Conservation (phyloP, 2,329 filamentous ascomycete genomes). For the Zasmidium citrigriseum region DNA sequence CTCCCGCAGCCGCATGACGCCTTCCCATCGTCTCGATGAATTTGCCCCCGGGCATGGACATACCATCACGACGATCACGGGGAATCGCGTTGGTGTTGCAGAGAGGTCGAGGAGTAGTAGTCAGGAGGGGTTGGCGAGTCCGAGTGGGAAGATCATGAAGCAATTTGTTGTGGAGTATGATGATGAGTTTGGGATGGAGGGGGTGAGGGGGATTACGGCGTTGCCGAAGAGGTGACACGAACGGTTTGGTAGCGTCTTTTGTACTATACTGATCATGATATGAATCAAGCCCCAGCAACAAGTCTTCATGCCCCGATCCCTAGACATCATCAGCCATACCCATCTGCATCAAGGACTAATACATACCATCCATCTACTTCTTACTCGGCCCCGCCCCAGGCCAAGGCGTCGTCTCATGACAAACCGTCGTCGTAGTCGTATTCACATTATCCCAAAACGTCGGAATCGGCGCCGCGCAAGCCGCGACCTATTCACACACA, state of each 20-base stretch:
- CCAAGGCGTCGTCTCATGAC: neutral
- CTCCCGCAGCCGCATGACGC: constrained; percentile 10
- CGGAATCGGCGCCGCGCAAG: neutral
- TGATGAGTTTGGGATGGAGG: neutral
- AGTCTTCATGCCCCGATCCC: no score
- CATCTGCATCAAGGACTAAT: neutral
- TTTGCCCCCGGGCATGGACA: constrained; percentile 18
- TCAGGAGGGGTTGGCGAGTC: constrained; percentile 18
- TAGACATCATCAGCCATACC: no score
- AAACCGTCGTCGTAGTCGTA: neutral
- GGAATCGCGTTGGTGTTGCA: constrained; percentile 15
- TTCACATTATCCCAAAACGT: neutral
- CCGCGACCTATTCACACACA: neutral
- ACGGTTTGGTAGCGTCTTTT: no score
- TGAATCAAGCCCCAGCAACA: no score
- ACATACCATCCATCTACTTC: neutral
- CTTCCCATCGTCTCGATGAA: constrained; percentile 11
- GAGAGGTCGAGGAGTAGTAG: constrained; percentile 15
- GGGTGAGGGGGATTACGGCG: neutral
- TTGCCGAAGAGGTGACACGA: neutral
- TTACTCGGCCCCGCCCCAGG: neutral
- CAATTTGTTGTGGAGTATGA: constrained; percentile 28
- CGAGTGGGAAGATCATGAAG: constrained; percentile 18
- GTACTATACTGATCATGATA: no score
- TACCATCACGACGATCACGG: constrained; percentile 22